Base-by-base conservation (phyloP, 805 yeast species). In the Hanseniaspora lindneri region DNA sequence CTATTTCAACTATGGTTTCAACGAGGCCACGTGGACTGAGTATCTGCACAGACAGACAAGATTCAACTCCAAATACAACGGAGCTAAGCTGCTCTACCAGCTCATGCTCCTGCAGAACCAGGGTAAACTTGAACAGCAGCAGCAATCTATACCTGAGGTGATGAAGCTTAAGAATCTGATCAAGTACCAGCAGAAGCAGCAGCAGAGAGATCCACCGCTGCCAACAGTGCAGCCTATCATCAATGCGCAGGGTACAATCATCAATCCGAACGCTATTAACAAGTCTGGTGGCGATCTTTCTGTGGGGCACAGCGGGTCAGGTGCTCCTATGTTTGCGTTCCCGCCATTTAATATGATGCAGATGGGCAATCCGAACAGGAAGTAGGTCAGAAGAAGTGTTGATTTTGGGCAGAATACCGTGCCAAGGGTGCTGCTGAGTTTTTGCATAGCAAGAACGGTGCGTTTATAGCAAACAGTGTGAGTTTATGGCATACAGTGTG, bases 1-100 rank as follows among this genome's bases (percentile, higher is more conserved):
- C 63, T 94, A 87, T 64, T 92, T 92, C 71, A 92, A 92, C 66
- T 92, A 79, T 59, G 98, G 98, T 1, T 92, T 92, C 60, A 95
- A 92, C 61, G 99, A 92, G 67, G 75, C 83, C 55, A 83, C 96
- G 14, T 92, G 99, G 99, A 78, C 83, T 48, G 86, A 88, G 21
- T 92, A 92, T 65, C 79, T 95, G 56, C 71, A 79, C 36, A 86
- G 85, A 62, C 96, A 88, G 60, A 95, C 88, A 62, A 79, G 77
- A 55, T 58, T 81, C 42, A 73, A 92, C 49, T 79, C 80, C 5
- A 88, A 83, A 52, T 88, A 78, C 66, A 83, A 84, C 52, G 92
- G 94, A 2, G 83, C 80, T 50, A 86, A 83, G 58, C 68, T 85
- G 19, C 75, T 85, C 73, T 77, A 77, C 60, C 77, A 76, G 14